Evolutionary conservation across 2,329 filamentous ascomycete species (phyloP).

Genomic region (Macrophomina tecta): DNA sequence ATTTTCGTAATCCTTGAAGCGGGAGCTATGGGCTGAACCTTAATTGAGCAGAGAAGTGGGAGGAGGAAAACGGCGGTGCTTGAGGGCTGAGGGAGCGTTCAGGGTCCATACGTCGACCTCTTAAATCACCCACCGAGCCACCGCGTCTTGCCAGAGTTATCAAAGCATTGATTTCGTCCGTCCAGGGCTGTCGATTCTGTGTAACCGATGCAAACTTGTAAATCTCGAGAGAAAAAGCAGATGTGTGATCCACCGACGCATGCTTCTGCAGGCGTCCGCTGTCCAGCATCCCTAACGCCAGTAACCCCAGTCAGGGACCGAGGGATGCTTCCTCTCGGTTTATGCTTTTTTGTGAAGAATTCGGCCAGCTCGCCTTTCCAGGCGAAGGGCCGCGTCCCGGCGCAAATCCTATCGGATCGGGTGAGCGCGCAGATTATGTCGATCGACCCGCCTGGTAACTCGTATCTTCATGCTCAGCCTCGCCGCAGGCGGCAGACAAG

Average conservation of each 20-base stretch:
- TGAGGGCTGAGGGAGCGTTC: constrained; percentile 9
- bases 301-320: constrained; percentile 21
- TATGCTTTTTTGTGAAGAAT: constrained; percentile 27
- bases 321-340: neutral
- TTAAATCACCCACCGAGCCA: constrained; percentile 25
- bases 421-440: constrained; percentile 21
- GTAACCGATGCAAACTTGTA: constrained; percentile 28
- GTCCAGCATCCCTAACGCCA: constrained; percentile 19
- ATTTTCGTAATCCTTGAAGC: constrained; percentile 18
- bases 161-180: constrained; percentile 26
- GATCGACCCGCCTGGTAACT: constrained; percentile 10
- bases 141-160: constrained; percentile 18
- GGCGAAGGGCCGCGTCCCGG: constrained; percentile 6
- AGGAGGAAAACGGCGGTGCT: constrained; percentile 17
- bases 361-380: constrained; percentile 19
- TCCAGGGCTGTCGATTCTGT: constrained; percentile 25
- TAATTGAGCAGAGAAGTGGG: constrained; percentile 10
- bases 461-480: constrained; percentile 26
- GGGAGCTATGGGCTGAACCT: constrained; percentile 19
- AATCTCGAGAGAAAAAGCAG: constrained; percentile 25
- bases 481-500: neutral
- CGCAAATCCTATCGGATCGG: constrained; percentile 25
- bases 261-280: constrained; percentile 22
- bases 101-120: constrained; percentile 24
- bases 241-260: constrained; percentile 20